Evolutionary conservation across 441 rosid species (phyloP).

Genomic region (Daphne laureola): DNA sequence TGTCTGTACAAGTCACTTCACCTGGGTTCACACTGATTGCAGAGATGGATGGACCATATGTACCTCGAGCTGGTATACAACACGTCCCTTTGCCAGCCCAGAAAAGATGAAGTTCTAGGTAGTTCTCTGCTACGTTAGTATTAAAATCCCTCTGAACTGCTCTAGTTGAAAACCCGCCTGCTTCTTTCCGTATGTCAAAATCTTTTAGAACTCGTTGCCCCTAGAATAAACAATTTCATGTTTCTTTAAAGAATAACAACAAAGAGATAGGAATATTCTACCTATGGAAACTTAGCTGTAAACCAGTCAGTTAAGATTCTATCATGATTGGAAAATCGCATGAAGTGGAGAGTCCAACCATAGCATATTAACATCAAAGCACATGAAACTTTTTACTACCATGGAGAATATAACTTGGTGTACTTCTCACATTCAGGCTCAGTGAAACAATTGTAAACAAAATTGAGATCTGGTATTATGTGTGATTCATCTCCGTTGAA

Average conservation of each 20-base stretch:
- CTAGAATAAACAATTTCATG: constrained; percentile 21
- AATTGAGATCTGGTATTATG: too few relatives aligned
- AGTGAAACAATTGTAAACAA: too few relatives aligned
- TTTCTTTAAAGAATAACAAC: constrained; percentile 1
- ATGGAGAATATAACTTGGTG: too few relatives aligned
- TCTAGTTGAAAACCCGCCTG: constrained; percentile 19
- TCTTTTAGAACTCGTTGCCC: constrained; percentile 40
- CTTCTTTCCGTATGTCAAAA: constrained; percentile 36
- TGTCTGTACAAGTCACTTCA: constrained; percentile 8
- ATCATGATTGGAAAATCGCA: too few relatives aligned
- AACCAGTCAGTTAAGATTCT: too few relatives aligned
- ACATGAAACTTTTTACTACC: too few relatives aligned
- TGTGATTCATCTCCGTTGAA: too few relatives aligned
- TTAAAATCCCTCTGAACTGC: constrained; percentile 22
- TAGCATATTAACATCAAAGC: too few relatives aligned
- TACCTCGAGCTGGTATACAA: constrained; percentile 41
- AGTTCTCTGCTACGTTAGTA: constrained; percentile 43
- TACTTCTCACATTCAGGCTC: too few relatives aligned
- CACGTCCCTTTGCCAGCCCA: constrained; percentile 83
- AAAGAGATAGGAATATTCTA: too few relatives aligned
- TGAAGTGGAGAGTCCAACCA: too few relatives aligned
- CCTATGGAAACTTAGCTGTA: too few relatives aligned
- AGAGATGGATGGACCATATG: constrained; percentile 41
- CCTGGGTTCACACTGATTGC: constrained; percentile 63
- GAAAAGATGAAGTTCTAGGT: constrained; percentile 54